Base-by-base conservation (phyloP, 768 basidiomycete genomes). In the Boletales sp. region DNA sequence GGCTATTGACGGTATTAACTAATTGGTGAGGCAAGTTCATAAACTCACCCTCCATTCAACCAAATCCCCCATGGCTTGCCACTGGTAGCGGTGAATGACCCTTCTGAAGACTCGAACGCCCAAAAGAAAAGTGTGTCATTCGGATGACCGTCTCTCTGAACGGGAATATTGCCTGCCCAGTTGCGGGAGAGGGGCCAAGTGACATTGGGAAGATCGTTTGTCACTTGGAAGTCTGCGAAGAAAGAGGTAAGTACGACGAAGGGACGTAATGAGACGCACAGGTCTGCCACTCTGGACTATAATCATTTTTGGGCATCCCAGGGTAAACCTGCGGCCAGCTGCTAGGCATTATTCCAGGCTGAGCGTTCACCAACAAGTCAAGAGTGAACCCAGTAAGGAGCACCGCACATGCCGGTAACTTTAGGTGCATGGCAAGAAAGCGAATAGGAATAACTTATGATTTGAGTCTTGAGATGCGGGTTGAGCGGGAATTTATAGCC, bases 41-140 rank as follows among this genome's bases (percentile, higher is more conserved):
- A 5, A 14, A 42, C 79, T 42, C 56, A 83, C 82, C 84, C 85
- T 68, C 85, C 86, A 52, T 86, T 86, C 21, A 87, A 63, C 84
- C 84, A 88, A 37, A 88, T 81, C 4, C 78, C 77, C 86, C 86
- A 87, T 2, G 86, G 86, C 17, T 81, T 71, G 13, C 66, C 52
- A n/a, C 62, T 60, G 25, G 40, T 5, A 48, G 60, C 66, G 10
- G 80, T 85, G 44, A 87, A 67, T 3, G 85, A 85, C 6, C 80
- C 82, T 15, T 70, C 57, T 1, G 67, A 64, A 31, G 78, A 79
- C 57, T 86, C 84, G 52, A 82, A 80, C 14, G 75, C 83, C 69
- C 77, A 74, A 62, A 86, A 86, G 68, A 84, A 86, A 14, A 86
- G 69, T 0, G 83, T 85, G 51, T 85, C 68, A 46, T 86, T 84